Conservation (phyloP, 208 protist species). For the Acanthamoeba castellanii region DNA sequence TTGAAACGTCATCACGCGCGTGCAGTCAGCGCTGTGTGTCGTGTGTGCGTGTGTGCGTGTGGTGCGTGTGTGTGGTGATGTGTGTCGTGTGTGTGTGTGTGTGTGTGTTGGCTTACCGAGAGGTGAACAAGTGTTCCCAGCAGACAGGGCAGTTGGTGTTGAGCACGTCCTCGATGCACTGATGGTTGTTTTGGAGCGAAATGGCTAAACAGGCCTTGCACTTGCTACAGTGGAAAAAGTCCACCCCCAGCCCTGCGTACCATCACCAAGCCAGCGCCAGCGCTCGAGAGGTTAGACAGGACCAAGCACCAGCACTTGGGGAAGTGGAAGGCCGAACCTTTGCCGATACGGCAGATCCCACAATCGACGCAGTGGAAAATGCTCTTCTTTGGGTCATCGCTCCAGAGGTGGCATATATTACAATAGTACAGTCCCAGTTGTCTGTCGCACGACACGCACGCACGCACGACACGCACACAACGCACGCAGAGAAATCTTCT, state of each 20-base stretch:
- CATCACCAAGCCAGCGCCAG: background rate
- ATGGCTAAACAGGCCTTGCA: constrained; percentile 68
- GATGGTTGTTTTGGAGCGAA: constrained; percentile 16
- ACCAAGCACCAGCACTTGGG: background rate
- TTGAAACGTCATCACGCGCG: background rate
- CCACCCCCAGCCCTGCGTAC: background rate
- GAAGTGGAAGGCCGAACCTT: background rate
- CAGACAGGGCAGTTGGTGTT: constrained; percentile 70
- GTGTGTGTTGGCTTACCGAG: background rate
- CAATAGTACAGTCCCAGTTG: constrained; percentile 58
- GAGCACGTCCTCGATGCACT: constrained; percentile 53
- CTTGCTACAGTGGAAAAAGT: constrained; percentile 57
- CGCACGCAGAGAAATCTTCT: background rate
- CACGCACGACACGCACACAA: background rate
- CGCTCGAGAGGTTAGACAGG: background rate
- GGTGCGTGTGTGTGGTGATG: background rate
- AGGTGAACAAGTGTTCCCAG: constrained; percentile 68
- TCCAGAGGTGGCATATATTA: constrained; percentile 44
- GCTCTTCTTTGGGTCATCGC: background rate
- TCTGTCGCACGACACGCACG: background rate
- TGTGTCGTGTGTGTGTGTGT: background rate
- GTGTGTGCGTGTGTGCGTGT: too few species aligned
- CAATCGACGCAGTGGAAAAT: constrained; percentile 69
- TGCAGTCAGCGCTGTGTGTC: background rate
- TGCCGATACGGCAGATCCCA: constrained; percentile 6